A percentile compares a stretch with the other conserved stretches of the same genome.
These are phyloP conservation scores for Parmelia sp. DNA, from an alignment of 495 filamentous ascomycete species.

Conservation along the genomic window DNA sequence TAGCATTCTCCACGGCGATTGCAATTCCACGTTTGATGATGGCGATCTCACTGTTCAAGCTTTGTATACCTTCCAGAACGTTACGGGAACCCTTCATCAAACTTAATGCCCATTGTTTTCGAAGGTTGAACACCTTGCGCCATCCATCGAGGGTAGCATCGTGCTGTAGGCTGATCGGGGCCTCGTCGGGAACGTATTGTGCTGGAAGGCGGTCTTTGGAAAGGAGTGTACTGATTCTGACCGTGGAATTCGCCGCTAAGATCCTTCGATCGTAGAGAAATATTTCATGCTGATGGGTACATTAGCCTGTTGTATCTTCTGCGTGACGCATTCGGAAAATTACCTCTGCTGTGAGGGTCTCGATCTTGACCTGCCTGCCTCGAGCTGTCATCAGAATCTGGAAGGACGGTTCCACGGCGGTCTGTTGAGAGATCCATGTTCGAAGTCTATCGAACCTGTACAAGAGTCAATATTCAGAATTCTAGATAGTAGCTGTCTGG, in stretches of 20 bases:
- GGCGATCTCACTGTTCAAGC: constrained; percentile 57
- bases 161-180: constrained; percentile 64
- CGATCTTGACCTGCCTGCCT: constrained; percentile 71
- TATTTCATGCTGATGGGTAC: constrained; percentile 60
- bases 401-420: constrained; percentile 58
- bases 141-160: constrained; percentile 71
- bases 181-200: constrained; percentile 65
- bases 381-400: constrained; percentile 79
- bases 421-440: constrained; percentile 61
- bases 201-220: constrained; percentile 52
- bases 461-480: constrained; percentile 21
- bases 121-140: constrained; percentile 69
- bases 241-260: constrained; percentile 37
- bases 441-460: constrained; percentile 63
- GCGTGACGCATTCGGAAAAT: constrained; percentile 23
- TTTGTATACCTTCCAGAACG: constrained; percentile 48
- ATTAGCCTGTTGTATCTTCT: constrained; percentile 16
- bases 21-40: constrained; percentile 66
- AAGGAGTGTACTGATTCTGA: constrained; percentile 34
- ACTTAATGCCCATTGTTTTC: constrained; percentile 65
- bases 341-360: constrained; percentile 71
- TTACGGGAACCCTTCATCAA: constrained; percentile 57
- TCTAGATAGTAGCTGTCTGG: constrained; percentile 5
- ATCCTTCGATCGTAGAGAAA: constrained; percentile 78
- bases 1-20: constrained; percentile 74